Conservation (phyloP, 2,329 filamentous ascomycete genomes). For the Diaporthe destruens region DNA sequence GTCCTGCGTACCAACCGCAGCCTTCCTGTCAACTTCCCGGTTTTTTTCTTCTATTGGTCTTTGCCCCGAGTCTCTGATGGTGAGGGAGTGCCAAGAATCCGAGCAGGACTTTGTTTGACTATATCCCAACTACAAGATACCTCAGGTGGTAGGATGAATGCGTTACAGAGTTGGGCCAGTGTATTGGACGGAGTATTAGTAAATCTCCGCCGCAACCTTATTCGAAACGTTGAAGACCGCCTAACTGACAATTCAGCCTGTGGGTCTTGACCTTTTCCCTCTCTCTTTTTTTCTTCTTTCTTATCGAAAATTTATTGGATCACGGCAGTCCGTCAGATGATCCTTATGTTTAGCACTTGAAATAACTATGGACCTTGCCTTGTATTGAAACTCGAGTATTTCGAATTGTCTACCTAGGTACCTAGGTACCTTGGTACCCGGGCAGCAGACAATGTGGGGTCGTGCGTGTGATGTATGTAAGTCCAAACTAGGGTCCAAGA, state of each 20-base stretch:
- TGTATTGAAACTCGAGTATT: neutral
- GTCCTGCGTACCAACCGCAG: too few relatives aligned
- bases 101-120: too few relatives aligned
- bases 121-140: neutral
- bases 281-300: too few relatives aligned
- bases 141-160: neutral
- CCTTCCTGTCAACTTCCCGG: too few relatives aligned
- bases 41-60: too few relatives aligned
- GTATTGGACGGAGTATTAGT: neutral
- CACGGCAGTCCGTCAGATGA: neutral
- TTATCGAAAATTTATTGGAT: neutral
- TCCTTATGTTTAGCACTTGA: neutral
- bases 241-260: neutral
- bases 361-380: neutral
- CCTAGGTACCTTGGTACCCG: too few relatives aligned
- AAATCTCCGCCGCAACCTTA: neutral
- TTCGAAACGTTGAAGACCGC: neutral
- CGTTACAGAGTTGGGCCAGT: neutral
- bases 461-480: neutral
- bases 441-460: neutral
- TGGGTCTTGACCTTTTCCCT: neutral
- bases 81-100: too few relatives aligned
- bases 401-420: neutral
- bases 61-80: too few relatives aligned
- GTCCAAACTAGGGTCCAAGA: neutral